phyloP scores from a whole-genome alignment of 1,284 basidiomycete genomes.

The Gymnopus androsaceus region DNA sequence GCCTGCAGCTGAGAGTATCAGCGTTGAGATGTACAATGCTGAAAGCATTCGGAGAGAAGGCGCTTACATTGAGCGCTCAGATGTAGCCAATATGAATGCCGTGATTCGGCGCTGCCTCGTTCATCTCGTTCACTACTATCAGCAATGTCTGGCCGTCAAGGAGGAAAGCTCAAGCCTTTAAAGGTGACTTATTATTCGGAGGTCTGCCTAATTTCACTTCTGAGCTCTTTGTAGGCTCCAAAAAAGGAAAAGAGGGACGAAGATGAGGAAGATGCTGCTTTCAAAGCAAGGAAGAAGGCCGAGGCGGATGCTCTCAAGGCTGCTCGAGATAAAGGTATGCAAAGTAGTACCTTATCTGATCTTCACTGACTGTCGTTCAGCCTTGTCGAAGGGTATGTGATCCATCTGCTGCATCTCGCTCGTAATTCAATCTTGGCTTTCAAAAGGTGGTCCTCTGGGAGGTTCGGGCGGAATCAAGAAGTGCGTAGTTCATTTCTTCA shows the following conservation, averaged over 20 bases:
- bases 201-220: neutral
- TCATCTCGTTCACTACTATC: neutral
- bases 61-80: no score
- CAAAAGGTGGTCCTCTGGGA: conserved; percentile 60
- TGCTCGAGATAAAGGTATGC: conserved; percentile 64
- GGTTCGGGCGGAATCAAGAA: conserved; percentile 86
- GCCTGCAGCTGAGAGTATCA: neutral
- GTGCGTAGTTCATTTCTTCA: conserved; percentile 41
- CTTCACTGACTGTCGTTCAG: conserved; percentile 35
- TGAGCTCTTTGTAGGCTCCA: conserved; percentile 50
- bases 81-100: neutral
- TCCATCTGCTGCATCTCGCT: neutral
- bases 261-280: conserved; percentile 68
- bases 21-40: neutral
- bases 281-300: conserved; percentile 73
- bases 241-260: conserved; percentile 78
- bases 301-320: conserved; percentile 71
- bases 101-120: neutral
- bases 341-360: conserved; percentile 19
- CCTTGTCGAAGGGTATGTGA: conserved; percentile 59
- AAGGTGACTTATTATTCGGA: conserved; percentile 43
- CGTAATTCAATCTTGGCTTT: conserved; percentile 1
- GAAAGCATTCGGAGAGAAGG: neutral
- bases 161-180: conserved; percentile 78
- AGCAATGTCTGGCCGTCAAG: conserved; percentile 71